Evolutionary conservation across 768 basidiomycete species (phyloP), one percentile per base, ranked within the genome.

Genomic region (Melanogaster broomeanus): DNA sequence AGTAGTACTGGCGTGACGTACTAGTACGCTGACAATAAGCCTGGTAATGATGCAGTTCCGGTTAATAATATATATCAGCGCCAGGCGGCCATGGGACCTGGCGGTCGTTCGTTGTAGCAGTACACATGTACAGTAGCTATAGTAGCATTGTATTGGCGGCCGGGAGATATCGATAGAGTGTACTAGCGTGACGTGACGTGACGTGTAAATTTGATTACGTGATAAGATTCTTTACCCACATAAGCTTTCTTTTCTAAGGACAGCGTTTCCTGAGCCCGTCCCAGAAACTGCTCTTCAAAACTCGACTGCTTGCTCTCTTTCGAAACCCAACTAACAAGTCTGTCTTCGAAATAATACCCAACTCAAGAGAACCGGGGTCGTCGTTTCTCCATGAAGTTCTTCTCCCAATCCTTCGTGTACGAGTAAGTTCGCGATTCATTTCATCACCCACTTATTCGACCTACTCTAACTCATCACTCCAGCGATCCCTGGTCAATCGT

Each of bases 401-500:
- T 77, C 50, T 71, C 78, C 33, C 79, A 80, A 63, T 78, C 78
- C 60, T 80, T 78, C 62, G 72, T 78, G 70, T 80, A 80, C 70
- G 78, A 80, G 79, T 80, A 41, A 64, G 79, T 77, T 2, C 22
- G 22, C 16, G 49, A 3, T 4, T 13, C 16, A 11, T 21, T 22
- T 39, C 16, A 35, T 33, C 45, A 31, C 13, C 19, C n/a, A 13
- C 24, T 37, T 42, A 8, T 10, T 40, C 24, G n/a, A 16, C 50
- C 51, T 61, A 61, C 19, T 66, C 60, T 41, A 48, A 52, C 11
- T 24, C 33, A 15, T 44, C 24, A 54, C 15, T 15, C 7, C 61
- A 94, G 93, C 78, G 92, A 97, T 82, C 83, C 93, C 69, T 93
- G 95, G 84, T 79, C 90, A 51, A 95, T 90, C 59, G 90, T 96